Evolutionary conservation across 139 green algal species (phyloP), one percentile per base, ranked within the genome.

Genomic region (Coelastrella sp.): DNA sequence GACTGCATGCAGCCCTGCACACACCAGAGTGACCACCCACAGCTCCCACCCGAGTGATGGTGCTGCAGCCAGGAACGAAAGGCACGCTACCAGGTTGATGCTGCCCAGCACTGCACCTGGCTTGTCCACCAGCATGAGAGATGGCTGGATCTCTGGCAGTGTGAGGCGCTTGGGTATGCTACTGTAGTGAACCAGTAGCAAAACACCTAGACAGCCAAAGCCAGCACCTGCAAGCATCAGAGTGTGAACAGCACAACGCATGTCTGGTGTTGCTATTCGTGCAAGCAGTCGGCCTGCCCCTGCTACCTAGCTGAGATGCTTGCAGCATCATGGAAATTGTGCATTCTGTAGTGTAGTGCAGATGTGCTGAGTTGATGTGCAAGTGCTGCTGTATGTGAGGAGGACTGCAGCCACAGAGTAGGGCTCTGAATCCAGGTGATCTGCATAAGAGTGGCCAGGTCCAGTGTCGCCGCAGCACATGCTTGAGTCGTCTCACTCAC

Each of bases 1-100:
- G 0, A 73, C 56, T 4, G 27, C 83, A 25, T 92, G 88, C 24
- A 94, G 27, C n/a, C 86, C 87, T 0, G 81, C 88, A 78, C 88
- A 93, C 14, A 92, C 82, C 22, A 95, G 90, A 22, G 90, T 92
- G 60, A 94, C 75, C 6, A 90, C 49, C 91, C 91, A 94, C 72
- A 95, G 73, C 20, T 82, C 59, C 90, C 91, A 94, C 0, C 82
- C 82, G 0, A 95, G 88, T 65, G 87, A 57, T 17, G 90, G 91
- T 15, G 90, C 91, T 19, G 88, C 89, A 6, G 91, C 93, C 15
- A 95, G 93, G 70, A 94, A 79, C 6, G 70, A 81, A 49, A 95
- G 87, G 82, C 91, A 94, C 8, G 59, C 73, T 10, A 90, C 25
- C 58, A 95, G 83, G 57, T 90, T 90, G 9, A 80, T 80, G 17